Percentiles rank a stretch among this genome's conserved stretches.
Conservation (phyloP, 257 asterid genomes). For the Nicotiana otophora region DNA sequence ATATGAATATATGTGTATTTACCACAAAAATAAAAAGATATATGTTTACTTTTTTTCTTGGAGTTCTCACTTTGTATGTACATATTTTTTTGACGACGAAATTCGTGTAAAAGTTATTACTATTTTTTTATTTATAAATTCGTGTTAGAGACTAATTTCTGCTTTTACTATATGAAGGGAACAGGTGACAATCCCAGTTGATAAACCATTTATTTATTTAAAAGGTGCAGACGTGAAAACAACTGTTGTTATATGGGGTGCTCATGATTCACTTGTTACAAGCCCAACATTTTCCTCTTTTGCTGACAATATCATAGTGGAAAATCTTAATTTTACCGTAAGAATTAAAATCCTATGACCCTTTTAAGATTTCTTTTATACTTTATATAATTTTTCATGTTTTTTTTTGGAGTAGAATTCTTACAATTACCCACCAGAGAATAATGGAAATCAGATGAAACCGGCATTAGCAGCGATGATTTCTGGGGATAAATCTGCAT, state of each 20-base stretch:
- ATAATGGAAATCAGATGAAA: not conserved
- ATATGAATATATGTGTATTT: too few species aligned
- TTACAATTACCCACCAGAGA: conserved; percentile 34
- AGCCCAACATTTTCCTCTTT: conserved; percentile 35
- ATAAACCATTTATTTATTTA: conserved; percentile 43
- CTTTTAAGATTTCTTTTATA: not conserved
- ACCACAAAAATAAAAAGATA: too few species aligned
- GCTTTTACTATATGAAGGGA: conserved; percentile 23
- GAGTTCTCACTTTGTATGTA: too few species aligned
- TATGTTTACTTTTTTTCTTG: not conserved
- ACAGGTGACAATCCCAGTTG: conserved; percentile 28
- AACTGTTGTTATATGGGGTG: conserved; percentile 30
- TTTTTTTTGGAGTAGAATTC: conserved; percentile 26
- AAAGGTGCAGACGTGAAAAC: conserved; percentile 34
- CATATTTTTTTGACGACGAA: too few species aligned
- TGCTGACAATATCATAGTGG: conserved; percentile 36
- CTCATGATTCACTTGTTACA: conserved; percentile 10
- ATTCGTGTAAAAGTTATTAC: too few species aligned
- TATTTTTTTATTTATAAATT: not conserved
- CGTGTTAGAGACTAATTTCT: not conserved
- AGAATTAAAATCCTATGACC: not conserved
- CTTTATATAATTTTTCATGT: not conserved
- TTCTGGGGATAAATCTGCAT: conserved; percentile 40
- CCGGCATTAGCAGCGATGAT: conserved; percentile 42
- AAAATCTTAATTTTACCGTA: conserved; percentile 16